phyloP scores from a whole-genome alignment of 495 filamentous ascomycete species.

The Tuber aestivum region DNA sequence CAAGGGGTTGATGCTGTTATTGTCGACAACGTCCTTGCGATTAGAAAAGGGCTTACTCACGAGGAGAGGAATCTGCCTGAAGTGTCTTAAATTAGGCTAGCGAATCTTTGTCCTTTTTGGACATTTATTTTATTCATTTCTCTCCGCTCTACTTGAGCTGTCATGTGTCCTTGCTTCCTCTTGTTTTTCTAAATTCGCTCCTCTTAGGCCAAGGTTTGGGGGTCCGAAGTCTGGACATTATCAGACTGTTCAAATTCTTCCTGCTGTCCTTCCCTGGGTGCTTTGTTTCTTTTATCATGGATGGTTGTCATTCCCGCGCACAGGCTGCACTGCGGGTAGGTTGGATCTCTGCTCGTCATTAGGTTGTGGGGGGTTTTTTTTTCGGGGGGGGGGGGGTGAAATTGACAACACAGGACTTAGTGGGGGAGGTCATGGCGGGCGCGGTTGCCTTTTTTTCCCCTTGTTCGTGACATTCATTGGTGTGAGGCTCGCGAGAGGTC shows the following conservation, averaged over 20 bases:
- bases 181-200: neutral
- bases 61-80: slow-evolving; percentile 13
- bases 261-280: neutral
- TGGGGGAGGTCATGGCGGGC: neutral
- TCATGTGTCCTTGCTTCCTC: slow-evolving; percentile 4
- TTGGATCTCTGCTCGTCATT: neutral
- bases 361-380: neutral
- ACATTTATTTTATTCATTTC: neutral
- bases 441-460: neutral
- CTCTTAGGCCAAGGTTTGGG: neutral
- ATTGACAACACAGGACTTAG: neutral
- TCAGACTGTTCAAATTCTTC: neutral
- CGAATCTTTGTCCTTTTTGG: neutral
- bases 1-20: slow-evolving; percentile 97
- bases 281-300: neutral
- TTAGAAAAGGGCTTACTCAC: slow-evolving; percentile 57
- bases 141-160: neutral
- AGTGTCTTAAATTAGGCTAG: neutral
- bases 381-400: too few relatives aligned
- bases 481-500: neutral
- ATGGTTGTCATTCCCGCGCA: neutral
- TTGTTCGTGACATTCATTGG: neutral
- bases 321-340: neutral
- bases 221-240: neutral
- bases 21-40: slow-evolving; percentile 73